These are phyloP conservation scores for Medicago ruthenica DNA, from an alignment of 306 rosid genomes.

Conservation along the genomic window DNA sequence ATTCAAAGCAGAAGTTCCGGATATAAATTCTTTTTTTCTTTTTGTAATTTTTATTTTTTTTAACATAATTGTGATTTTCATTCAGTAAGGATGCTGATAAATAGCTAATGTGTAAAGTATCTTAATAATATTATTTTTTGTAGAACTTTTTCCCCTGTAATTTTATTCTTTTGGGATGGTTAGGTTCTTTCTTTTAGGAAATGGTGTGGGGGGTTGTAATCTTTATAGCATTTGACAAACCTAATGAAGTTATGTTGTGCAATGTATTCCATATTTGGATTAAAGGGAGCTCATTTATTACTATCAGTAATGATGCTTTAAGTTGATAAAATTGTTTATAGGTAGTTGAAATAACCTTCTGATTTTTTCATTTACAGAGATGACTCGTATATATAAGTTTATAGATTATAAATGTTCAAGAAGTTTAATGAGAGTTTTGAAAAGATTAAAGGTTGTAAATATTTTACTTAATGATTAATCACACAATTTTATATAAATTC, in stretches of 20 bases:
- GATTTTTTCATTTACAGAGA: no score
- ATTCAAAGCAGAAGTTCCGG: not conserved
- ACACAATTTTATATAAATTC: no score
- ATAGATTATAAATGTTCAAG: no score
- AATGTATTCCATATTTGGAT: not conserved
- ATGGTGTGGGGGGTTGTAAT: conserved; percentile 39
- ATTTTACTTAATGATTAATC: no score
- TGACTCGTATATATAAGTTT: no score
- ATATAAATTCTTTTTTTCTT: conserved; percentile 47
- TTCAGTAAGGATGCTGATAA: conserved; percentile 43
- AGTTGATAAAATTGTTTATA: not conserved
- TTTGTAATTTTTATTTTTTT: conserved; percentile 38
- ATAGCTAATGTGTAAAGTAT: conserved; percentile 61
- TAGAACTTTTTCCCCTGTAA: conserved; percentile 30
- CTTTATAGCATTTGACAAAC: conserved; percentile 29
- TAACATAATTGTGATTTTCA: conserved; percentile 44
- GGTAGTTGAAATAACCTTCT: no score
- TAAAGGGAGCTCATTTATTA: not conserved
- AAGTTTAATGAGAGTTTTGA: no score
- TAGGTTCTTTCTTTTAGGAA: conserved; percentile 32
- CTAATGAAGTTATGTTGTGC: conserved; percentile 36
- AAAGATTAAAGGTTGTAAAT: no score
- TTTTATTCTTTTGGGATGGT: conserved; percentile 48
- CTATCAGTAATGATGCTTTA: not conserved
- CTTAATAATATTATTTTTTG: not conserved